Percentiles rank a stretch among this genome's conserved stretches.
Conservation (phyloP, 169 alveolate species). For the Plasmodium berghei region DNA sequence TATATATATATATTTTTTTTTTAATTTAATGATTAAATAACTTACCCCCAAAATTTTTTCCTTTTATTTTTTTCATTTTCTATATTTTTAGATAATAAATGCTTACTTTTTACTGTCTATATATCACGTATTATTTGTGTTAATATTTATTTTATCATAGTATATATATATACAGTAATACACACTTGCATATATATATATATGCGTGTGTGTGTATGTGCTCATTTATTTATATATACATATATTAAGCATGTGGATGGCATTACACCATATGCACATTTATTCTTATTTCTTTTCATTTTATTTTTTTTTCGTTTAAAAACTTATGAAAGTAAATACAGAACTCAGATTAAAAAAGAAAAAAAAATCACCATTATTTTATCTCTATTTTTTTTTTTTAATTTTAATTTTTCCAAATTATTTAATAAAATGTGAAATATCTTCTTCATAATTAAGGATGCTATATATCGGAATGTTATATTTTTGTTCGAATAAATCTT, state of each 20-base stretch:
- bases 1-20: background rate
- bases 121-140: constrained; percentile 17
- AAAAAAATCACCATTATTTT: background rate
- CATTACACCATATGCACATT: background rate
- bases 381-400: background rate
- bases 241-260: constrained; percentile 1
- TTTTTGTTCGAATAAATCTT: constrained; percentile 38
- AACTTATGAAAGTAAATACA: constrained; percentile 19
- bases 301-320: constrained; percentile 34
- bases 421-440: constrained; percentile 8
- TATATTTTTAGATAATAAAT: constrained; percentile 4
- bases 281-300: background rate
- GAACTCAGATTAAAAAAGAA: background rate
- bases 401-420: background rate
- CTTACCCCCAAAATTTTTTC: constrained; percentile 3
- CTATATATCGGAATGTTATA: constrained; percentile 20
- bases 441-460: constrained; percentile 32
- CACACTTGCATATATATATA: background rate
- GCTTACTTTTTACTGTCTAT: constrained; percentile 46
- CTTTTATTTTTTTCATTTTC: constrained; percentile 1
- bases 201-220: background rate
- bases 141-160: constrained; percentile 9
- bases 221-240: background rate
- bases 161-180: background rate
- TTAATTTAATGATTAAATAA: constrained; percentile 51